Conservation (phyloP, 495 filamentous ascomycete genomes). For the Neurospora sublineolata region DNA sequence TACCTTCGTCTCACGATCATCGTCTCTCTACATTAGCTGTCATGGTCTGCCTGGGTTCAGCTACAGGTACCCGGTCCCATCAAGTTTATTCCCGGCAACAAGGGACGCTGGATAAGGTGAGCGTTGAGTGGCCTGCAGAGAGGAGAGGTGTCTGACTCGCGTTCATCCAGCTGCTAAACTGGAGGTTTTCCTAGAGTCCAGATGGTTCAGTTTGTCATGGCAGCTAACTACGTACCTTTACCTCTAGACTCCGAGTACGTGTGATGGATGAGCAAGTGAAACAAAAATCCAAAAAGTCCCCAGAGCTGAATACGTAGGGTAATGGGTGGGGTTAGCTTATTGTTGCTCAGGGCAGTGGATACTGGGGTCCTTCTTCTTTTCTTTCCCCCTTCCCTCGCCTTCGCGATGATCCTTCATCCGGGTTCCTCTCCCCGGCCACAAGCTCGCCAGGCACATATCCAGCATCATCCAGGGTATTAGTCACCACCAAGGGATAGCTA, state of each 20-base stretch:
- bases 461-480: neutral
- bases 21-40: neutral
- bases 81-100: neutral
- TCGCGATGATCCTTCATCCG: neutral
- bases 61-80: neutral
- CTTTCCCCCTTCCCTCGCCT: neutral
- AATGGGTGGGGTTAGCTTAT: neutral
- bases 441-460: neutral
- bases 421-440: neutral
- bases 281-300: neutral
- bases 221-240: too few relatives aligned
- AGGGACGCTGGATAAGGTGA: neutral
- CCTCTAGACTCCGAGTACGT: neutral
- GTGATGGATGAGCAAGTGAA: neutral
- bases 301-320: neutral
- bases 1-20: neutral
- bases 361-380: neutral
- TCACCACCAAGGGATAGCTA: neutral
- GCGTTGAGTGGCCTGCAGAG: neutral
- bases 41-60: neutral
- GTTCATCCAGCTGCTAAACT: neutral
- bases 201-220: neutral
- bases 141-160: neutral
- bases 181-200: neutral
- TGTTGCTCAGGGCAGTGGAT: neutral